Percentiles rank a stretch among this genome's conserved stretches.
These are phyloP conservation scores for Amanita fuliginea DNA, from an alignment of 768 basidiomycete genomes.

Conservation along the genomic window DNA sequence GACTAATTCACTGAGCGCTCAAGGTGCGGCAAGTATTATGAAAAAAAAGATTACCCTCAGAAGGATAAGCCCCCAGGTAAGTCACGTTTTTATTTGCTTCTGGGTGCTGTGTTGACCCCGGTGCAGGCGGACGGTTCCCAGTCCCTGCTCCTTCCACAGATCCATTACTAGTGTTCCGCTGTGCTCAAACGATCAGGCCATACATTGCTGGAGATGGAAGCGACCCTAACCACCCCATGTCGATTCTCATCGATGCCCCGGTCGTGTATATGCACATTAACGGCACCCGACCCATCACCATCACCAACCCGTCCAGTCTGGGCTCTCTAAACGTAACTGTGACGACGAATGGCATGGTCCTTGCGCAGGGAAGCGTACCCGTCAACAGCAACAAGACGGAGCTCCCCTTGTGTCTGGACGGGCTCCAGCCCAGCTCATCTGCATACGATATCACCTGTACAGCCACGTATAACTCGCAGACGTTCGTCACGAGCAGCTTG, in stretches of 20 bases:
- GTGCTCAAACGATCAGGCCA: slow-evolving; percentile 46
- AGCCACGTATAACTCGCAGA: slow-evolving; percentile 27
- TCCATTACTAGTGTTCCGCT: slow-evolving; percentile 46
- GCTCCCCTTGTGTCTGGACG: slow-evolving; percentile 36
- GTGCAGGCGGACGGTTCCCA: slow-evolving; percentile 33
- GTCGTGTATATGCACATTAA: slow-evolving; percentile 36
- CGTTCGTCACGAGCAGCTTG: slow-evolving; percentile 30
- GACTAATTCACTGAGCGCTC: neutral
- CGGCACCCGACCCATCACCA: slow-evolving; percentile 31
- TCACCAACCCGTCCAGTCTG: slow-evolving; percentile 13
- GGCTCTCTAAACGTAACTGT: slow-evolving; percentile 31
- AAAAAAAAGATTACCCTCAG: slow-evolving; percentile 18
- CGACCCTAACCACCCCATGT: slow-evolving; percentile 21
- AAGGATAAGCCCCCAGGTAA: slow-evolving; percentile 32
- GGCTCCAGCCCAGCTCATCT: slow-evolving; percentile 29
- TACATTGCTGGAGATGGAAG: slow-evolving; percentile 44
- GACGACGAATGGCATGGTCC: slow-evolving; percentile 29
- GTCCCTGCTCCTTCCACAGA: slow-evolving; percentile 22
- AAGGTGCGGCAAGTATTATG: slow-evolving; percentile 49
- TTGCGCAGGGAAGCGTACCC: slow-evolving; percentile 33
- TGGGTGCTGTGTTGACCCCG: neutral
- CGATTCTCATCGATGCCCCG: slow-evolving; percentile 42
- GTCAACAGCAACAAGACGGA: slow-evolving; percentile 40
- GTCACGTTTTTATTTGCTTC: slow-evolving; percentile 4
- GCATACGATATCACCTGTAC: slow-evolving; percentile 28